phyloP scores from a whole-genome alignment of 208 protist species.

The Trypanosomatidae sp. region DNA sequence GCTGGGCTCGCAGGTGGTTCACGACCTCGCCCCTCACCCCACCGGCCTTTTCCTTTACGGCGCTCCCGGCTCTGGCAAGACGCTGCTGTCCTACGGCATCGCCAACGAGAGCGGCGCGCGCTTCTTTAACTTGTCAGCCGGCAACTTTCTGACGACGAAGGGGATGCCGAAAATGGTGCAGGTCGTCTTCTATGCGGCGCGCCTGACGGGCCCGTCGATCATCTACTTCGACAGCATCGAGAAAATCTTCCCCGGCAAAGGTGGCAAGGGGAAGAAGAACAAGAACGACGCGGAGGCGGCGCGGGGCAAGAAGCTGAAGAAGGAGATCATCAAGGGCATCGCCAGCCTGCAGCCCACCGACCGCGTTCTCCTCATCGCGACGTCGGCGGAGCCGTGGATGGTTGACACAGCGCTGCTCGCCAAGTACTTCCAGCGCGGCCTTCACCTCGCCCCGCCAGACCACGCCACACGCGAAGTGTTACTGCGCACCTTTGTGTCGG shows the following conservation, averaged over 20 bases:
- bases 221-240: constrained; percentile 95
- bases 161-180: constrained; percentile 82
- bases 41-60: constrained; percentile 89
- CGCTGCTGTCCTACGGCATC: constrained; percentile 81
- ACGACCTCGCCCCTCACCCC: constrained; percentile 76
- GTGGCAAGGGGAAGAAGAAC: constrained; percentile 43
- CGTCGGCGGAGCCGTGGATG: constrained; percentile 69
- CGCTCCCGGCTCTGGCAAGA: constrained; percentile 88
- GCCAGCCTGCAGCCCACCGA: constrained; percentile 79
- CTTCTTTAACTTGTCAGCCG: constrained; percentile 93
- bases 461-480: constrained; percentile 84
- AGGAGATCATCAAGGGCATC: constrained; percentile 84
- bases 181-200: constrained; percentile 91
- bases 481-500: constrained; percentile 56
- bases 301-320: constrained; percentile 91
- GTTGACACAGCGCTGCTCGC: constrained; percentile 57
- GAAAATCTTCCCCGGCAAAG: constrained; percentile 75
- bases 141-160: constrained; percentile 69
- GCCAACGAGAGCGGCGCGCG: constrained; percentile 86
- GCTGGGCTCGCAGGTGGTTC: constrained; percentile 90
- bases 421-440: constrained; percentile 67
- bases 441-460: constrained; percentile 85
- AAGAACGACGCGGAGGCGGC: constrained; percentile 58
- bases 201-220: constrained; percentile 85
- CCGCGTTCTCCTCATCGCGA: constrained; percentile 90